Percentiles rank a stretch among this genome's conserved stretches.
Evolutionary conservation across 2,329 filamentous ascomycete genomes (phyloP).

Genomic region (Didymella pinodella): DNA sequence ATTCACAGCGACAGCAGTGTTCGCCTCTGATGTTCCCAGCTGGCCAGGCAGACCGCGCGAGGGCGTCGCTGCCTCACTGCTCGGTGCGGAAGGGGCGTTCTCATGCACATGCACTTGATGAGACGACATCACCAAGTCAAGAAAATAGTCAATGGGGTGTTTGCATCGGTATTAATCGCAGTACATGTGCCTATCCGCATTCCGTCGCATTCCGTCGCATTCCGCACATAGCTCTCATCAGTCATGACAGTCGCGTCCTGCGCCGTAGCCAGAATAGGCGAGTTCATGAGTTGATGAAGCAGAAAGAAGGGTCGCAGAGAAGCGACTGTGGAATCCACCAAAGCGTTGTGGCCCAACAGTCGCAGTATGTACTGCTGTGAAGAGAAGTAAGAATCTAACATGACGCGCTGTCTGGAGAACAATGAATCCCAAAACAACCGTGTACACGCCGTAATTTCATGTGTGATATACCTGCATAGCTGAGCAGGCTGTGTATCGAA

Average conservation of each 20-base stretch:
- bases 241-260: slow-evolving; percentile 26
- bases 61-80: background rate
- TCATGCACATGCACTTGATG: background rate
- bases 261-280: slow-evolving; percentile 25
- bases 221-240: slow-evolving; percentile 21
- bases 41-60: background rate
- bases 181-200: slow-evolving; percentile 21
- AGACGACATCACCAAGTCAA: background rate
- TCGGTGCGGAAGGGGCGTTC: background rate
- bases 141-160: background rate
- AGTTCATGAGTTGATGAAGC: slow-evolving; percentile 17
- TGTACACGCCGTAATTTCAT: slow-evolving; percentile 24
- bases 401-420: slow-evolving; percentile 17
- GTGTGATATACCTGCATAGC: slow-evolving; percentile 15
- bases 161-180: slow-evolving; percentile 22
- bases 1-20: background rate
- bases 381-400: slow-evolving; percentile 22
- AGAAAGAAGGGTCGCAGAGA: slow-evolving; percentile 28
- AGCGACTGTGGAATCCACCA: slow-evolving; percentile 31
- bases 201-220: slow-evolving; percentile 30
- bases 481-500: slow-evolving; percentile 10
- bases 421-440: slow-evolving; percentile 20
- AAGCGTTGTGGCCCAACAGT: slow-evolving; percentile 38
- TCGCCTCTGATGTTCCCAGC: too few species aligned
- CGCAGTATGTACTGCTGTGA: slow-evolving; percentile 32